A percentile compares a stretch with the other conserved stretches of the same genome.
Conservation (phyloP, 2,329 filamentous ascomycete genomes). For the Cercospora nicotianae region DNA sequence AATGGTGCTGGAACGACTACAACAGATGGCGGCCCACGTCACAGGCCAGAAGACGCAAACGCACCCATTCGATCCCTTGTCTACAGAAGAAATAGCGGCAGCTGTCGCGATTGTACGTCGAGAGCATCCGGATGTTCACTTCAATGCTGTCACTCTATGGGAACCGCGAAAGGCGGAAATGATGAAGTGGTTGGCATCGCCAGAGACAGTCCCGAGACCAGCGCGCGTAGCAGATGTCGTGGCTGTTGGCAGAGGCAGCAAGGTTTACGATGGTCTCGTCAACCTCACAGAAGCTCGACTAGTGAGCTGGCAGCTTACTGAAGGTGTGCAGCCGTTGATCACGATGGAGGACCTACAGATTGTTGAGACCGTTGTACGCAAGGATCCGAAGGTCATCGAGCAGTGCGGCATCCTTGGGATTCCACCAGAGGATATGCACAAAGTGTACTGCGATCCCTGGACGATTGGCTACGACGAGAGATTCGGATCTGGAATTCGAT, state of each 20-base stretch:
- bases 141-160: constrained; percentile 81
- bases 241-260: constrained; percentile 74
- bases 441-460: constrained; percentile 95
- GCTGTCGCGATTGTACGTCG: constrained; percentile 68
- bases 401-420: constrained; percentile 84
- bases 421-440: constrained; percentile 80
- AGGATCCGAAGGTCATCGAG: constrained; percentile 83
- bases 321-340: constrained; percentile 82
- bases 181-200: constrained; percentile 72
- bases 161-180: constrained; percentile 86
- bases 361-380: constrained; percentile 73
- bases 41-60: constrained; percentile 55
- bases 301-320: constrained; percentile 70
- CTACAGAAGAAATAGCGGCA: constrained; percentile 68
- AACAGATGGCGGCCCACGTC: constrained; percentile 59
- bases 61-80: constrained; percentile 79
- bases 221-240: constrained; percentile 77
- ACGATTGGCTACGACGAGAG: constrained; percentile 93
- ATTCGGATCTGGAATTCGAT: constrained; percentile 72
- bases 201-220: constrained; percentile 62
- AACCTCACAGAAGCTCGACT: constrained; percentile 68
- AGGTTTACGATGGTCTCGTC: constrained; percentile 79
- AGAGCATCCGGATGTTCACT: constrained; percentile 70
- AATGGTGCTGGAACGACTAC: constrained; percentile 38
- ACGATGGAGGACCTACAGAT: constrained; percentile 86